Evolutionary conservation across 345 rosid genomes (phyloP).

Genomic region (Eucalyptus sp.): DNA sequence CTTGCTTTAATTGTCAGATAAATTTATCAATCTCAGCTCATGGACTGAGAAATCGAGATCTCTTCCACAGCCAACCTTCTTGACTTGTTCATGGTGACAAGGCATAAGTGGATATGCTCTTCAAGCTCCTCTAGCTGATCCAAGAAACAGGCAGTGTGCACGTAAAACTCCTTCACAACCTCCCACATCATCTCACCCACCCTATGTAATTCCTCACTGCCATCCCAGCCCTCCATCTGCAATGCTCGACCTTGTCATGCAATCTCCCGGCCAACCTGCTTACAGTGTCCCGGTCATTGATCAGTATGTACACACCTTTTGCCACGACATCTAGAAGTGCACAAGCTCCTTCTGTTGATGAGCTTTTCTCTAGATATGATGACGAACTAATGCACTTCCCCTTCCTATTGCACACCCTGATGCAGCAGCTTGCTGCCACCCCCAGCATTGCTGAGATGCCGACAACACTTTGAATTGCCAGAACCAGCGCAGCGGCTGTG

Average conservation of each 20-base stretch:
- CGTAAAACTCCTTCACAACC: slow-evolving; percentile 39
- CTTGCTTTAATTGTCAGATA: background rate
- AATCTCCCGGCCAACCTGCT: slow-evolving; percentile 47
- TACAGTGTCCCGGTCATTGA: slow-evolving; percentile 59
- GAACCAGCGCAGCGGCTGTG: slow-evolving; percentile 21
- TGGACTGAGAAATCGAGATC: background rate
- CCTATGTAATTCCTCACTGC: slow-evolving; percentile 22
- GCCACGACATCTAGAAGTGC: slow-evolving; percentile 60
- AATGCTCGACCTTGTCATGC: slow-evolving; percentile 54
- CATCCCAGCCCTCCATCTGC: slow-evolving; percentile 36
- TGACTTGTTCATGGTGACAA: slow-evolving; percentile 64
- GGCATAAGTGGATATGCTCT: slow-evolving; percentile 51
- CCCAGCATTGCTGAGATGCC: slow-evolving; percentile 57
- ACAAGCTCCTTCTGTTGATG: slow-evolving; percentile 5
- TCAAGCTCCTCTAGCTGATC: slow-evolving; percentile 81
- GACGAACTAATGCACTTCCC: background rate
- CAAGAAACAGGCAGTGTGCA: slow-evolving; percentile 31
- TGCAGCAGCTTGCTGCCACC: background rate
- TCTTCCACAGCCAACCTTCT: slow-evolving; percentile 52
- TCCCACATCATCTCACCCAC: slow-evolving; percentile 29
- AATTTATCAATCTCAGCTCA: background rate
- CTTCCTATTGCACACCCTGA: background rate
- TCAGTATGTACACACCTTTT: slow-evolving; percentile 53
- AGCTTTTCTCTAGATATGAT: background rate
- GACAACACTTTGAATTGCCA: slow-evolving; percentile 54